Conservation (phyloP, 352 stramenopile species). For the Hyaloperonospora brassicae region DNA sequence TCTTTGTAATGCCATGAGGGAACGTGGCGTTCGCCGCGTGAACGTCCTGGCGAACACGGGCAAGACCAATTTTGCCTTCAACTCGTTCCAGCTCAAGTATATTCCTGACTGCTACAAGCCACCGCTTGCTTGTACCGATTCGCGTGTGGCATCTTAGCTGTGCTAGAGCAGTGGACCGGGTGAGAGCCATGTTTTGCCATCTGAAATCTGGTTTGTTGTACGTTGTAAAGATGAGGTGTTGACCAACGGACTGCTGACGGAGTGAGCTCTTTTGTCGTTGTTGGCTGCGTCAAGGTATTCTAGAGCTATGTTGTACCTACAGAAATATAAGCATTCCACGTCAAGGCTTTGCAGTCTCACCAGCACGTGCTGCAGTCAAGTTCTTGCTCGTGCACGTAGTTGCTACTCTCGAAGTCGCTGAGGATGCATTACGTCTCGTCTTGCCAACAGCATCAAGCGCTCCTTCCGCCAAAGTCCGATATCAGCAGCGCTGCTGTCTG, state of each 20-base stretch:
- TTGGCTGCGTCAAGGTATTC: slow-evolving; percentile 63
- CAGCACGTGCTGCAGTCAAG: slow-evolving; percentile 22
- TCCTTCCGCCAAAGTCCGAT: too few species aligned
- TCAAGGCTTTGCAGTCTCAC: neutral
- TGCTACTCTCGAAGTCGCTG: too few species aligned
- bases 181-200: slow-evolving; percentile 2
- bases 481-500: too few species aligned
- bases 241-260: slow-evolving; percentile 57
- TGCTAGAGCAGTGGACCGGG: neutral
- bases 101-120: slow-evolving; percentile 91
- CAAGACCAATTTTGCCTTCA: slow-evolving; percentile 95
- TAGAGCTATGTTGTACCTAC: slow-evolving; percentile 31
- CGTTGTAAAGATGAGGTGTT: slow-evolving; percentile 21
- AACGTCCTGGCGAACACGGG: slow-evolving; percentile 84
- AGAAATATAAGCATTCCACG: neutral
- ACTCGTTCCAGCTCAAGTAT: slow-evolving; percentile 95
- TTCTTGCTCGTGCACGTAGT: slow-evolving; percentile 37
- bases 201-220: slow-evolving; percentile 15
- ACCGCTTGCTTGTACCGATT: slow-evolving; percentile 71
- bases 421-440: too few species aligned
- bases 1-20: slow-evolving; percentile 80
- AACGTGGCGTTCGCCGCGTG: slow-evolving; percentile 71
- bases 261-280: slow-evolving; percentile 63
- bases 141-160: slow-evolving; percentile 58
- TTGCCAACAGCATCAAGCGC: too few species aligned